These are phyloP conservation scores for Aegilops sharonensis DNA, from an alignment of 176 grass and related monocot species.

Conservation along the genomic window DNA sequence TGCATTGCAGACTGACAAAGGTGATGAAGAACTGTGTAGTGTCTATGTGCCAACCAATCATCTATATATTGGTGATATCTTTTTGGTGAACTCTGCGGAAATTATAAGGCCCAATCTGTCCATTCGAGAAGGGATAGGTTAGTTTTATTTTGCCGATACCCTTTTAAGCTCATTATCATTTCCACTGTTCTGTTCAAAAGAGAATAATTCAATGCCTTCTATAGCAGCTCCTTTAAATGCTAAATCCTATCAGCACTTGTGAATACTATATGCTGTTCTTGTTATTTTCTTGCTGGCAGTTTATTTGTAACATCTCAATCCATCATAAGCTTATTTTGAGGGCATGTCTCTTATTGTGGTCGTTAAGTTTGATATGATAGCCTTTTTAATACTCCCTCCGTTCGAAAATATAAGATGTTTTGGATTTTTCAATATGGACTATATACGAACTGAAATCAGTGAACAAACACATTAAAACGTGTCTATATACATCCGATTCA, in stretches of 20 bases:
- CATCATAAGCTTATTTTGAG: background rate
- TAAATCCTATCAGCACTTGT: background rate
- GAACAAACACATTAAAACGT: too few species aligned
- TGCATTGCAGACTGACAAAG: constrained; percentile 82
- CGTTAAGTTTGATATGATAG: background rate
- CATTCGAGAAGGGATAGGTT: constrained; percentile 96
- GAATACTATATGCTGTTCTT: background rate
- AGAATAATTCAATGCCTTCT: background rate
- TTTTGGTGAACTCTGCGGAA: constrained; percentile 86
- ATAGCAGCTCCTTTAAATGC: background rate
- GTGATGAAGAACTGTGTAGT: constrained; percentile 96
- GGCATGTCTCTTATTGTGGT: background rate
- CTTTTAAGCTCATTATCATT: background rate
- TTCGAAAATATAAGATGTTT: too few species aligned
- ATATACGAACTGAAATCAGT: too few species aligned
- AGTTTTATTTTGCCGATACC: constrained; percentile 12
- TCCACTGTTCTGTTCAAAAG: constrained; percentile 3
- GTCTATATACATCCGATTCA: too few species aligned
- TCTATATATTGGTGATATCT: constrained; percentile 95
- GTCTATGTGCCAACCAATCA: constrained; percentile 98
- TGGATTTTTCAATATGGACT: too few species aligned
- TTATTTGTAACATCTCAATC: background rate
- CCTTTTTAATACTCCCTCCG: background rate
- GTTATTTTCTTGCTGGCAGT: background rate
- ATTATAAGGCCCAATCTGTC: constrained; percentile 97